Conservation (phyloP, 805 yeast species). For the Sungouiella thailandica region DNA sequence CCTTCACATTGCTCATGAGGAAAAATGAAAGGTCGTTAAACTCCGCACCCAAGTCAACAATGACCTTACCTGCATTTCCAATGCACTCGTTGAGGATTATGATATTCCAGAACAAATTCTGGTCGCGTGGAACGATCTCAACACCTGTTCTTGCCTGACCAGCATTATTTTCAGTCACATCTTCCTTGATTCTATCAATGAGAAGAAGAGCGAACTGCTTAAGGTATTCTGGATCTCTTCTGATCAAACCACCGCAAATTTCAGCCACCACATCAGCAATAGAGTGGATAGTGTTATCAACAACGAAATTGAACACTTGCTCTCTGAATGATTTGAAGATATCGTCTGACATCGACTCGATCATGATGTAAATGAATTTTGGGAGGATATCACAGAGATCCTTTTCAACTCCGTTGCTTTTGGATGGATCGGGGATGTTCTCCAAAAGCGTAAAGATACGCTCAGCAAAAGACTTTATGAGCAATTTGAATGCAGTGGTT, state of each 20-base stretch:
- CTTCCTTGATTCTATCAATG: conserved; percentile 51
- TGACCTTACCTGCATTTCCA: conserved; percentile 56
- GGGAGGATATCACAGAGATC: conserved; percentile 36
- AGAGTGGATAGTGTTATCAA: conserved; percentile 53
- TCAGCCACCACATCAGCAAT: conserved; percentile 66
- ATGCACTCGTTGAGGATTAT: conserved; percentile 65
- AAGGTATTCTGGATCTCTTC: conserved; percentile 52
- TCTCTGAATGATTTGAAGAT: conserved; percentile 43
- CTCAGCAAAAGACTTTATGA: conserved; percentile 52
- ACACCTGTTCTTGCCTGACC: conserved; percentile 65
- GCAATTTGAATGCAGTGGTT: conserved; percentile 60
- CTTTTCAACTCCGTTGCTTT: conserved; percentile 47
- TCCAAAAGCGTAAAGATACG: conserved; percentile 63
- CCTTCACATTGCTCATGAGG: conserved; percentile 48
- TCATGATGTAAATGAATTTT: conserved; percentile 26
- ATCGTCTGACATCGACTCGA: conserved; percentile 60
- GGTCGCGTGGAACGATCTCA: conserved; percentile 74
- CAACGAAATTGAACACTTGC: conserved; percentile 51
- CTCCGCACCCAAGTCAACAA: conserved; percentile 42
- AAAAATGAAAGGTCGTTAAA: conserved; percentile 42
- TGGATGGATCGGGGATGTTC: conserved; percentile 56
- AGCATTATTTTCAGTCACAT: conserved; percentile 73
- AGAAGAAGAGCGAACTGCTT: conserved; percentile 41
- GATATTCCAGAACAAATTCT: conserved; percentile 65
- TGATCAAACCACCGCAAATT: conserved; percentile 66